These are phyloP conservation scores for Turnera subulata DNA, from an alignment of 345 rosid species.

Conservation along the genomic window DNA sequence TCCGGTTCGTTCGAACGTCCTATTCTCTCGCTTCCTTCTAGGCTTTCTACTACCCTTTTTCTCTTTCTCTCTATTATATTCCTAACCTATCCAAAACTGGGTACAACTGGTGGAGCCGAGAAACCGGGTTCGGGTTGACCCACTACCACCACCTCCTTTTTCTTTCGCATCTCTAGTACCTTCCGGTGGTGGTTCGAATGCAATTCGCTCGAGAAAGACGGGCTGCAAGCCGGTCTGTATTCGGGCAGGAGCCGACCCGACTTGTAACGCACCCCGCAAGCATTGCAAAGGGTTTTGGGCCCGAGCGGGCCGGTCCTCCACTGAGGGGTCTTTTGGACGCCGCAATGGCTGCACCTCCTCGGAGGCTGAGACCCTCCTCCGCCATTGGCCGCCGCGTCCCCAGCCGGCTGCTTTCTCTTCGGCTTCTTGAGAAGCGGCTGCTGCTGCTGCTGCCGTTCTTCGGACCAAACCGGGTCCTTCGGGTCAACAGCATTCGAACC, in stretches of 20 bases:
- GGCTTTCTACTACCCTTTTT: neutral
- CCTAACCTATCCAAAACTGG: slow-evolving; percentile 49
- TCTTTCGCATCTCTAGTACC: slow-evolving; percentile 76
- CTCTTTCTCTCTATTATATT: neutral
- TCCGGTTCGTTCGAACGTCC: slow-evolving; percentile 20
- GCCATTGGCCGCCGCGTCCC: neutral
- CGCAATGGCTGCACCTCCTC: slow-evolving; percentile 86
- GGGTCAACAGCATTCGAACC: slow-evolving; percentile 19
- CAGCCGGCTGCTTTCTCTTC: slow-evolving; percentile 27
- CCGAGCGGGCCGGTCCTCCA: slow-evolving; percentile 95
- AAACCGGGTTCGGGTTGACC: slow-evolving; percentile 31
- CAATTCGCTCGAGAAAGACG: slow-evolving; percentile 64
- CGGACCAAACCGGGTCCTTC: slow-evolving; percentile 10
- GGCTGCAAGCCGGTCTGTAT: slow-evolving; percentile 91
- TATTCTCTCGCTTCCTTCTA: slow-evolving; percentile 6
- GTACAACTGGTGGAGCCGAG: slow-evolving; percentile 30
- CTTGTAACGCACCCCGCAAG: slow-evolving; percentile 87
- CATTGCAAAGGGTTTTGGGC: slow-evolving; percentile 84
- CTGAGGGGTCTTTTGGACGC: slow-evolving; percentile 89
- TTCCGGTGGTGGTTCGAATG: slow-evolving; percentile 90
- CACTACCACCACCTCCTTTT: slow-evolving; percentile 30
- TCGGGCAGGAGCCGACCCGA: slow-evolving; percentile 89
- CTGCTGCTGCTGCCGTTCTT: slow-evolving; percentile 6
- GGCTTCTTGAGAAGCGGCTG: slow-evolving; percentile 33
- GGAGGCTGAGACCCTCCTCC: slow-evolving; percentile 18